Percentiles rank a stretch among this genome's conserved stretches.
These are phyloP conservation scores for Apiospora malaysiana DNA, from an alignment of 2,329 filamentous ascomycete genomes.

Conservation along the genomic window DNA sequence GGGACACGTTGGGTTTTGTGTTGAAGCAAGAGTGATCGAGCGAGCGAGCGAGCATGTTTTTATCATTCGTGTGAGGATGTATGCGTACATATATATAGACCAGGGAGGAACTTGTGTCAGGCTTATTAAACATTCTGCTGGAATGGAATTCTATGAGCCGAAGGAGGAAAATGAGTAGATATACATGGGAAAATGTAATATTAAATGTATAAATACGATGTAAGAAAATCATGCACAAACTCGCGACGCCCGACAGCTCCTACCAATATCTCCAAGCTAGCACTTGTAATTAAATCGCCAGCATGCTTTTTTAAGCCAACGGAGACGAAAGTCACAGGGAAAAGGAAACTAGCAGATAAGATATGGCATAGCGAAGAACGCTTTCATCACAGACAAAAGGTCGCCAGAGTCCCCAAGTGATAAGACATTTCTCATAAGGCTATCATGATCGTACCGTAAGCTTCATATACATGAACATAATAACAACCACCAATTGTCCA, in stretches of 20 bases:
- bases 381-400: neutral
- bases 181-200: neutral
- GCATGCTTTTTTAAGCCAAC: neutral
- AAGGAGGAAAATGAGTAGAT: neutral
- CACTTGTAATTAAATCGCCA: neutral
- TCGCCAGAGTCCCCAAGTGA: neutral
- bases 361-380: neutral
- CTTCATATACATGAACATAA: neutral
- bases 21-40: slow-evolving; percentile 19
- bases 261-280: neutral
- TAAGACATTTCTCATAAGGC: slow-evolving; percentile 15
- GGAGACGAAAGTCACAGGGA: neutral
- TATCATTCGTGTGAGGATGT: neutral
- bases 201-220: neutral
- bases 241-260: neutral
- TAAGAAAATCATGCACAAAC: neutral
- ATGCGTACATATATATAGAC: neutral
- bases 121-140: neutral
- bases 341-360: neutral
- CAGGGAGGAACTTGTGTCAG: neutral
- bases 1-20: slow-evolving; percentile 52
- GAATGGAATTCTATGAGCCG: neutral
- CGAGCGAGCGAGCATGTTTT: neutral
- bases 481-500: neutral
- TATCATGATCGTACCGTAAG: neutral